These are phyloP conservation scores for Dioszegia aurantiaca DNA, from an alignment of 768 basidiomycete species.

Conservation along the genomic window DNA sequence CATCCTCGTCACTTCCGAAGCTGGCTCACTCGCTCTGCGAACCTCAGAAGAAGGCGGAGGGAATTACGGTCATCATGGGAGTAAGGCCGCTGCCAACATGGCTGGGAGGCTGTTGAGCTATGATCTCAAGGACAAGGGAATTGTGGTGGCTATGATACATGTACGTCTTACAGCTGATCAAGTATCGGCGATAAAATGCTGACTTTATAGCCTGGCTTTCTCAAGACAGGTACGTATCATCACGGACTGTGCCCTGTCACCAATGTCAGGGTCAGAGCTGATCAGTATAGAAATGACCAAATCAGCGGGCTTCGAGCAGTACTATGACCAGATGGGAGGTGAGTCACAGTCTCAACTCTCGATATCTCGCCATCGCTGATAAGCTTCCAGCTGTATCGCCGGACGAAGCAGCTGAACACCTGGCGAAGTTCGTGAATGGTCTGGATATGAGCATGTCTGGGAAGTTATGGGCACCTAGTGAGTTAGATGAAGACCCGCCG, in stretches of 20 bases:
- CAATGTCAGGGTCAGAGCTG: neutral
- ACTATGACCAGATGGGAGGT: conserved; percentile 57
- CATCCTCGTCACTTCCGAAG: conserved; percentile 57
- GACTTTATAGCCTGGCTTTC: conserved; percentile 56
- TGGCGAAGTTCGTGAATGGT: conserved; percentile 54
- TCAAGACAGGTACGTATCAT: conserved; percentile 56
- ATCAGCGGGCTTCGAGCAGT: conserved; percentile 56
- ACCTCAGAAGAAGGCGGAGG: conserved; percentile 57
- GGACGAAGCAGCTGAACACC: conserved; percentile 54
- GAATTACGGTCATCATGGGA: conserved; percentile 59
- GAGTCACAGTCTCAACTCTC: too few species aligned
- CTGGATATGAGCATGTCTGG: conserved; percentile 54
- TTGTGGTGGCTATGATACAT: conserved; percentile 56
- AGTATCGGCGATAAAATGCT: neutral
- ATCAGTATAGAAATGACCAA: conserved; percentile 53
- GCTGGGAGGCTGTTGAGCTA: conserved; percentile 54
- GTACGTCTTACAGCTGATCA: conserved; percentile 50
- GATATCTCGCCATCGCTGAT: too few species aligned
- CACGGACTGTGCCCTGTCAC: neutral
- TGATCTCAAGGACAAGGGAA: conserved; percentile 54
- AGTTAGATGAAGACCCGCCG: too few species aligned
- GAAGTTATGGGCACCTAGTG: conserved; percentile 57
- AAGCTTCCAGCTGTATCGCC: conserved; percentile 55
- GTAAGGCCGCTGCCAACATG: conserved; percentile 59
- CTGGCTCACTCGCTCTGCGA: conserved; percentile 56